Conservation (phyloP, 192 early-diverging fungal species). For the Thamnidium elegans region DNA sequence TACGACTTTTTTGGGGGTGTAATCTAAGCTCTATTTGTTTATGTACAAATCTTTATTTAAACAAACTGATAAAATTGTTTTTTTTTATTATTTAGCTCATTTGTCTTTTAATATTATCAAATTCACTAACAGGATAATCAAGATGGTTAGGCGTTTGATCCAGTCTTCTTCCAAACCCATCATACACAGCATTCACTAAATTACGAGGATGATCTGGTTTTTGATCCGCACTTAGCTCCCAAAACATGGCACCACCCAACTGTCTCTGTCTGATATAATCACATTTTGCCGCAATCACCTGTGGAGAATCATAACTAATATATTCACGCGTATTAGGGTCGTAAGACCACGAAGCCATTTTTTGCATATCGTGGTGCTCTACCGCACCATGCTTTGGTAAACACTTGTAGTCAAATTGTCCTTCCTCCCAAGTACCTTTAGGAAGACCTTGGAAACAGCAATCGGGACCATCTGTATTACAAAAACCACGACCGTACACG, state of each 20-base stretch:
- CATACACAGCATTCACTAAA: constrained; percentile 38
- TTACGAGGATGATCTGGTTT: constrained; percentile 39
- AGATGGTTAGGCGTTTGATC: constrained; percentile 45
- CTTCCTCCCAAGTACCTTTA: constrained; percentile 83
- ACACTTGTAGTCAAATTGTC: constrained; percentile 86
- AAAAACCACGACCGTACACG: constrained; percentile 92
- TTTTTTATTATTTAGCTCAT: not conserved
- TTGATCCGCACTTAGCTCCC: constrained; percentile 66
- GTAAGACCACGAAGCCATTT: constrained; percentile 81
- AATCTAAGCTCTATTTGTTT: too few relatives aligned
- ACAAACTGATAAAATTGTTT: too few relatives aligned
- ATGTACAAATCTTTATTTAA: too few relatives aligned
- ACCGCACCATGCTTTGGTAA: constrained; percentile 62
- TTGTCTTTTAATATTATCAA: constrained; percentile 42
- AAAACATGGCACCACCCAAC: constrained; percentile 78
- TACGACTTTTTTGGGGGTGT: too few relatives aligned
- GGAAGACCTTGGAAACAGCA: constrained; percentile 65
- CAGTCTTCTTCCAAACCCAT: constrained; percentile 23
- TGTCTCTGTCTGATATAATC: constrained; percentile 54
- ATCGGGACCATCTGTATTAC: constrained; percentile 72
- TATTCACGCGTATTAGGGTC: constrained; percentile 63
- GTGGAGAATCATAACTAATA: constrained; percentile 79
- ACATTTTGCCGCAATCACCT: constrained; percentile 63
- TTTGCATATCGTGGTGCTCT: constrained; percentile 74
- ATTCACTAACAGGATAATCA: constrained; percentile 42